phyloP scores from a whole-genome alignment of 208 protist genomes.

The Leishmania guyanensis region DNA sequence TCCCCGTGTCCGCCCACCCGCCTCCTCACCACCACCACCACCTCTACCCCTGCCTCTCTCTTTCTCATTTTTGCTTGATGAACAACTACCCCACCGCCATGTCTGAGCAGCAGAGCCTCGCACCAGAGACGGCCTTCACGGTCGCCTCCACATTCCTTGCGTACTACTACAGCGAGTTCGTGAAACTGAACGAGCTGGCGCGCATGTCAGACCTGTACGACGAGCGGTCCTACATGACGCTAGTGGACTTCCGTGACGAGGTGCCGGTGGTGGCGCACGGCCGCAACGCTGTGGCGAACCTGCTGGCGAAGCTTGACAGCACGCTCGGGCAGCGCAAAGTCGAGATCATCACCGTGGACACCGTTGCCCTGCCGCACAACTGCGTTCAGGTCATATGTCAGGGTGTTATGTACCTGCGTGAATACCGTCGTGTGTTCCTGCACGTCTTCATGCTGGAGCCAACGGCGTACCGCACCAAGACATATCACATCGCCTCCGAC shows the following conservation, averaged over 20 bases:
- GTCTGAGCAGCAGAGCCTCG: conserved; percentile 31
- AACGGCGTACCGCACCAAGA: conserved; percentile 69
- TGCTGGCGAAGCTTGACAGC: conserved; percentile 56
- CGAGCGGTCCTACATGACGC: conserved; percentile 54
- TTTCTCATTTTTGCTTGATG: neutral
- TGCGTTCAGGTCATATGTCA: conserved; percentile 73
- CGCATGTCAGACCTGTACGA: conserved; percentile 70
- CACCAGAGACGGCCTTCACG: conserved; percentile 45
- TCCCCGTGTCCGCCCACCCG: neutral
- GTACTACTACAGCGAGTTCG: conserved; percentile 83
- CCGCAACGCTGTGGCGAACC: conserved; percentile 46
- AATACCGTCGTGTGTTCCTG: conserved; percentile 57
- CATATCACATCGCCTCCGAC: conserved; percentile 84
- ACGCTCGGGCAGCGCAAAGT: conserved; percentile 72
- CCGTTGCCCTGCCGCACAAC: conserved; percentile 60
- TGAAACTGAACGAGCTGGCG: conserved; percentile 45
- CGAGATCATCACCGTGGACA: conserved; percentile 81
- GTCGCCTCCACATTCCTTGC: conserved; percentile 76
- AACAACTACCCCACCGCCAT: conserved; percentile 4
- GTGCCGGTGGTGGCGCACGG: conserved; percentile 51
- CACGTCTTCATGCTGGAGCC: conserved; percentile 85
- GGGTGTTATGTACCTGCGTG: conserved; percentile 69
- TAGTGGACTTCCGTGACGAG: conserved; percentile 64
- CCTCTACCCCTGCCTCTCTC: conserved; percentile 13
- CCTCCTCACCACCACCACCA: neutral